Evolutionary conservation across 805 yeast species (phyloP).

Genomic region (Zygotorulaspora florentina): DNA sequence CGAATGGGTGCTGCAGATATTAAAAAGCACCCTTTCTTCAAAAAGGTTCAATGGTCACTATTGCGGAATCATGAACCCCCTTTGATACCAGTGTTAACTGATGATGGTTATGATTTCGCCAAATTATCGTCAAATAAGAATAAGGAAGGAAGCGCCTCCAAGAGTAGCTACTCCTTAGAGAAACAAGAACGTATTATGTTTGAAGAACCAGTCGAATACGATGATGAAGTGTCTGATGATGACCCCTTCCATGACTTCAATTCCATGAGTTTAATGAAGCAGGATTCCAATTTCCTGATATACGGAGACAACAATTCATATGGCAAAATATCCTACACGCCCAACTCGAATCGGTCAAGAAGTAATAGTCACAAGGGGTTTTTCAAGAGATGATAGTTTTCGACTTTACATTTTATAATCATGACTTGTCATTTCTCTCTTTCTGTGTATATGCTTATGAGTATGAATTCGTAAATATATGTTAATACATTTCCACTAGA

Average conservation of each 20-base stretch:
- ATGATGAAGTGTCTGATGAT: conserved; percentile 37
- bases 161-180: conserved; percentile 12
- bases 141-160: conserved; percentile 24
- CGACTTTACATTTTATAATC: not conserved
- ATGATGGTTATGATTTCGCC: conserved; percentile 49
- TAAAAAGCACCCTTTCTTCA: conserved; percentile 87
- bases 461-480: not conserved
- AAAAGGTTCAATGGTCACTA: conserved; percentile 91
- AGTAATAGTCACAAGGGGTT: conserved; percentile 37
- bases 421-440: not conserved
- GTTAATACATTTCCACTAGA: not conserved
- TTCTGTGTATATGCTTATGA: not conserved
- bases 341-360: conserved; percentile 38
- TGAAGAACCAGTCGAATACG: conserved; percentile 34
- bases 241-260: conserved; percentile 86
- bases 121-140: conserved; percentile 29
- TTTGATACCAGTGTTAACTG: conserved; percentile 77
- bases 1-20: conserved; percentile 93
- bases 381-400: conserved; percentile 25
- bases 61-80: conserved; percentile 93
- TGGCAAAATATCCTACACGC: conserved; percentile 41
- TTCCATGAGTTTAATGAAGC: conserved; percentile 81
- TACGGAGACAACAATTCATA: conserved; percentile 44
- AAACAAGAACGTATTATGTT: conserved; percentile 30
- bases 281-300: conserved; percentile 49